Conservation (phyloP, 2,329 filamentous ascomycete genomes). For the Pestalotiopsis sp. region DNA sequence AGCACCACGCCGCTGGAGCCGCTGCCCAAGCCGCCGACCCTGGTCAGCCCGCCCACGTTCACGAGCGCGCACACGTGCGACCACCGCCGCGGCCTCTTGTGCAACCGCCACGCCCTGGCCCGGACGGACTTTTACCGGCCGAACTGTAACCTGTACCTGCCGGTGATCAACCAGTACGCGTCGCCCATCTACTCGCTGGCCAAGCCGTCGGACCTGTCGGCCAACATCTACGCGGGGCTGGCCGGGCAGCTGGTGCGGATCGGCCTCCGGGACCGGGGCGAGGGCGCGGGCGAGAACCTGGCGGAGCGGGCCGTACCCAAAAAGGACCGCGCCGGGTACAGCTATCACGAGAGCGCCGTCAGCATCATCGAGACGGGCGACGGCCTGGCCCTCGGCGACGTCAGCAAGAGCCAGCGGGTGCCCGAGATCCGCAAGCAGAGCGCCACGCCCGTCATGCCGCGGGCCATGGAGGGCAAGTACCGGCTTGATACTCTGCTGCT, state of each 20-base stretch:
- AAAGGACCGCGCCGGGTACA: constrained; percentile 2
- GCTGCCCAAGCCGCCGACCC: constrained; percentile 28
- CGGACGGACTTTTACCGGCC: constrained; percentile 48
- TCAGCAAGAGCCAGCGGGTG: constrained; percentile 26
- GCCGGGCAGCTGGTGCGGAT: constrained; percentile 51
- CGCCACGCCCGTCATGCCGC: background rate
- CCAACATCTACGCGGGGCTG: constrained; percentile 53
- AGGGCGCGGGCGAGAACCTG: background rate
- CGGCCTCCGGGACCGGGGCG: constrained; percentile 27
- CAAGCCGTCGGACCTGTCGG: constrained; percentile 48
- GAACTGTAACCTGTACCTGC: constrained; percentile 52
- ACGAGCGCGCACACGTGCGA: constrained; percentile 36
- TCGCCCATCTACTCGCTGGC: constrained; percentile 49
- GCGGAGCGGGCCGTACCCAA: background rate
- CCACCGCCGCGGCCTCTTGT: constrained; percentile 33
- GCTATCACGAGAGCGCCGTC: constrained; percentile 18
- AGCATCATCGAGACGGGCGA: constrained; percentile 34
- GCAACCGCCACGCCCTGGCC: constrained; percentile 52
- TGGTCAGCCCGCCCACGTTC: constrained; percentile 21
- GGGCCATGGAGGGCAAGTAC: background rate
- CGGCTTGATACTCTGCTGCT: constrained; percentile 2
- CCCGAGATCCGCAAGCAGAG: constrained; percentile 16
- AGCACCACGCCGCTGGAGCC: constrained; percentile 38
- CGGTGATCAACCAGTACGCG: constrained; percentile 20
- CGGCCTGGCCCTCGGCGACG: constrained; percentile 26